Base-by-base conservation (phyloP, 768 basidiomycete species). In the Mycena maculata region DNA sequence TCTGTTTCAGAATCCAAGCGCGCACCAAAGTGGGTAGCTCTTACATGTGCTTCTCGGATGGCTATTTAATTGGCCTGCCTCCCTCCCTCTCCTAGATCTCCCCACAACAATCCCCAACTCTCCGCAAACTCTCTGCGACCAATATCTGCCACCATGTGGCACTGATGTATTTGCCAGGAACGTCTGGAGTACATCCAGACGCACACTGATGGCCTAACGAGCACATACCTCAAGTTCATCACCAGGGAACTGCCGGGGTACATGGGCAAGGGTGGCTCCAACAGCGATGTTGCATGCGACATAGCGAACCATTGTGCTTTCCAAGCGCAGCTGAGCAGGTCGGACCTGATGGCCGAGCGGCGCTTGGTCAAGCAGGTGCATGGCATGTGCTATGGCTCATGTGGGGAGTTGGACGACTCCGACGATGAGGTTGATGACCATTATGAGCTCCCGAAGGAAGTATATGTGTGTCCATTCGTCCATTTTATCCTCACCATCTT, bases 341-440 rank as follows among this genome's bases (percentile, higher is more conserved):
- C 64, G 49, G 56, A 59, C n/a, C 50, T 65, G 30, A 31, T 15
- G 12, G 2, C 4, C 25, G 57, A 65, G 44, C 52, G 44, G 30
- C 64, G 42, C 36, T 33, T 65, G 57, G 57, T 60, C 9, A 65
- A 65, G 33, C 41, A 50, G 18, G 50, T 65, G 11, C 20, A 53
- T 28, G 15, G 57, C 1, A 65, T 65, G 64, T 65, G 57, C 42
- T 60, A 30, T 25, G 57, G 57, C 8, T 31, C 31, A 7, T 65
- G 63, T 15, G 48, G 64, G 25, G 64, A 65, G 42, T 59, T 41
- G 27, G 56, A 50, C 1, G 55, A 64, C 55, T 57, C 56, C 41
- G 64, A 65, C 50, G 63, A 64, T 39, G 63, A 64, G 42, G 57
- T 31, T 23, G 63, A 58, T 55, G 63, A 64, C 62, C 47, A 57